These are phyloP conservation scores for Rutstroemia sp. DNA, from an alignment of 2,329 filamentous ascomycete species.

Conservation along the genomic window DNA sequence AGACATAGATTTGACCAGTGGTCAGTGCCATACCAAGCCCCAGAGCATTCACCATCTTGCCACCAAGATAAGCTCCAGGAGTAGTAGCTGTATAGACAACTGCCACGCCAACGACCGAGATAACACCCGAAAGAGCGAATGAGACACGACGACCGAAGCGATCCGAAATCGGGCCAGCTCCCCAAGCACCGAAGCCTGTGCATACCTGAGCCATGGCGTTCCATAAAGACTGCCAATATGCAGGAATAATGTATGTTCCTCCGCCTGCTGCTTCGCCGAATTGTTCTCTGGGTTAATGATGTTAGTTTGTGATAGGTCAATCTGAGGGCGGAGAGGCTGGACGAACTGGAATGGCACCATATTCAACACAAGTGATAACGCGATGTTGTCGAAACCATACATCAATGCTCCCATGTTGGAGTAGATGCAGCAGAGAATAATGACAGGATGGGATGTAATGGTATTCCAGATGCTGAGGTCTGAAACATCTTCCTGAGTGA, in stretches of 20 bases:
- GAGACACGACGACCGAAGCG: neutral
- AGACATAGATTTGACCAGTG: neutral
- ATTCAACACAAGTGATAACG: neutral
- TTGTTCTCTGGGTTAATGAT: neutral
- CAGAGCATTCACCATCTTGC: neutral
- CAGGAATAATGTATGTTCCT: neutral
- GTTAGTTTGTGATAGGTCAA: neutral
- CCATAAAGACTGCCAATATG: slow-evolving; percentile 1
- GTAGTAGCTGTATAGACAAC: neutral
- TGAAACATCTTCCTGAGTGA: neutral
- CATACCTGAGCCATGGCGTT: neutral
- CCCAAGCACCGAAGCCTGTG: slow-evolving; percentile 2
- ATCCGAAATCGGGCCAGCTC: neutral
- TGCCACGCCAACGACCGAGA: neutral
- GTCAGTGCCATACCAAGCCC: slow-evolving; percentile 1
- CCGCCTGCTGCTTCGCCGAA: neutral
- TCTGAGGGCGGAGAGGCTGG: too few species aligned
- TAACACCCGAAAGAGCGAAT: neutral
- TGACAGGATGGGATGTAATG: neutral
- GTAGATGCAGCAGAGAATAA: neutral
- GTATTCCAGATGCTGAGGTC: neutral
- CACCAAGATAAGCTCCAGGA: neutral
- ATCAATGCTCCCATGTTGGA: neutral
- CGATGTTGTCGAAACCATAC: neutral
- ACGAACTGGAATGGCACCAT: slow-evolving; percentile 1